phyloP scores from a whole-genome alignment of 2,329 filamentous ascomycete genomes.

The Ustulina deusta region DNA sequence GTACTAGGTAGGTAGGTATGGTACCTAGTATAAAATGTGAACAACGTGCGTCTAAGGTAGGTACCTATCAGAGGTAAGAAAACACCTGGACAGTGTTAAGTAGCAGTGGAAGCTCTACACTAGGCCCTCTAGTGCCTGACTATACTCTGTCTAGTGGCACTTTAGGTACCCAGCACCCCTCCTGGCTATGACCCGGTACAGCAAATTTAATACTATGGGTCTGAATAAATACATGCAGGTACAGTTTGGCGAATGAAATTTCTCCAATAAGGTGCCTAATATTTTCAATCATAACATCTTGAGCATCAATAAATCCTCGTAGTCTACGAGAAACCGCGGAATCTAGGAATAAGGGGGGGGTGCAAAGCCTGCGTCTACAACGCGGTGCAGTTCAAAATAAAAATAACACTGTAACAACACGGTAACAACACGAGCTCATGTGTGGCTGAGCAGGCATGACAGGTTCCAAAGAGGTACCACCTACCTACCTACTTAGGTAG shows the following conservation, averaged over 20 bases:
- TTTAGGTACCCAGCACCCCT: background rate
- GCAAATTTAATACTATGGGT: background rate
- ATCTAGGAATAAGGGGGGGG: background rate
- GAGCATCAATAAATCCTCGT: background rate
- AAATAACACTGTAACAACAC: slow-evolving; percentile 14
- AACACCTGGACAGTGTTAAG: background rate
- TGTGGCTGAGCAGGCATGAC: slow-evolving; percentile 26
- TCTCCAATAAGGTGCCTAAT: background rate
- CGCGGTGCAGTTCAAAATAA: background rate
- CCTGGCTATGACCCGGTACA: background rate
- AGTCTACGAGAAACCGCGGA: background rate
- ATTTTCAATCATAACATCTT: background rate
- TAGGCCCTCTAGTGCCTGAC: background rate
- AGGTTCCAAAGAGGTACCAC: slow-evolving; percentile 9
- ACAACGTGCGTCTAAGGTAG: background rate
- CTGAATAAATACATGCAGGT: background rate
- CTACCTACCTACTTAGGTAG: background rate
- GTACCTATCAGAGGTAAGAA: background rate
- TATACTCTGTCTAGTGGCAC: background rate
- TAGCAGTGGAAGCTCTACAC: background rate
- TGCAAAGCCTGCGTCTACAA: background rate
- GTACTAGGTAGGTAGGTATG: background rate
- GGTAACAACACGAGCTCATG: slow-evolving; percentile 22
- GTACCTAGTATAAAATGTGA: background rate
- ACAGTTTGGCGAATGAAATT: background rate